These are phyloP conservation scores for Prototheca wickerhamii DNA, from an alignment of 163 green algal species.

Conservation along the genomic window DNA sequence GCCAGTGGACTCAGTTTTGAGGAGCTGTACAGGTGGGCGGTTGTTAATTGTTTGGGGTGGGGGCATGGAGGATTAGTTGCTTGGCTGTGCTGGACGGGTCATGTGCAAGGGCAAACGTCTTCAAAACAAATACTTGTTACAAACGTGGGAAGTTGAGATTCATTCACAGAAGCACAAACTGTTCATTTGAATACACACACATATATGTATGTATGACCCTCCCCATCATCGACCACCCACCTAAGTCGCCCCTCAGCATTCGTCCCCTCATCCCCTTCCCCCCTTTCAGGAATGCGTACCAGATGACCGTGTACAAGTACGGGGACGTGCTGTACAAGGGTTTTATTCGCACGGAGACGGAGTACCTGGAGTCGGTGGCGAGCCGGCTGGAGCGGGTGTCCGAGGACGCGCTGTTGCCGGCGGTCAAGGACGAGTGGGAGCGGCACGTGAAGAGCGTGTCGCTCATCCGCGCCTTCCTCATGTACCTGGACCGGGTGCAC, in stretches of 20 bases:
- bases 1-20: slow-evolving; percentile 92
- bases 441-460: slow-evolving; percentile 89
- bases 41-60: not conserved
- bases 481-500: slow-evolving; percentile 99
- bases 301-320: slow-evolving; percentile 98
- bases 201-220: too few relatives aligned
- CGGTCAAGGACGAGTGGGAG: slow-evolving; percentile 79
- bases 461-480: slow-evolving; percentile 98
- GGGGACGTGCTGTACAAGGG: slow-evolving; percentile 88
- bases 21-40: slow-evolving; percentile 89
- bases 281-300: slow-evolving; percentile 90
- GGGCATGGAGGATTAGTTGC: not conserved
- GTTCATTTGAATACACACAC: too few relatives aligned
- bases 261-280: not conserved
- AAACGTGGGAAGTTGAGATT: too few relatives aligned
- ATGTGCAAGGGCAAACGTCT: too few relatives aligned
- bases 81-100: not conserved
- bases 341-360: slow-evolving; percentile 63
- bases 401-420: slow-evolving; percentile 70
- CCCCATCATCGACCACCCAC: not conserved
- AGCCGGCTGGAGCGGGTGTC: slow-evolving; percentile 60
- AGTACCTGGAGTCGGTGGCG: slow-evolving; percentile 69
- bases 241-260: not conserved
- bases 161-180: too few relatives aligned
- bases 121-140: too few relatives aligned